Evolutionary conservation across 2,329 filamentous ascomycete genomes (phyloP), one percentile per base, ranked within the genome.

Genomic region (Calonectria hongkongensis): DNA sequence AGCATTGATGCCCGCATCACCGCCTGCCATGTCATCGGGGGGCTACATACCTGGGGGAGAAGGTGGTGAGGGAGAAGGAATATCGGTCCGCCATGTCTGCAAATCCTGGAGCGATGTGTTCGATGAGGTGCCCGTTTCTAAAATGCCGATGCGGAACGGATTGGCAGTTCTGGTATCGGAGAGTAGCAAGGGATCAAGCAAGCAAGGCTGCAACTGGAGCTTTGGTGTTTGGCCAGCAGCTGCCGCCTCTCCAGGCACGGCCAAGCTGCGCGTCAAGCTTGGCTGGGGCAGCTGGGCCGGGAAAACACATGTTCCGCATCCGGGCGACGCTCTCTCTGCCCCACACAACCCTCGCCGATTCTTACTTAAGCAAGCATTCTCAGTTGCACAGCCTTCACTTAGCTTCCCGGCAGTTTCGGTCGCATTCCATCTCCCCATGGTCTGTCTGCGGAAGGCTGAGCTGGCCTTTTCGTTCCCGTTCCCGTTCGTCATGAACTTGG

Each of bases 51-150:
- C 96, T 99, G 85, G 97, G 97, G 83, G 97, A 98, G 93, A 99
- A 99, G 78, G 97, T 99, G 77, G 97, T 99, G 85, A 99, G 91
- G 73, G 97, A 99, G 92, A 99, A 99, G 69, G 96, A 98, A 88
- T 99, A 99, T 89, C 97, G 92, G 87, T 99, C 97, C 83, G 97
- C 96, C 96, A 99, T 99, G 84, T 78, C 88, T 82, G 81, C 74
- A 76, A 65, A 33, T 73, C 48, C 68, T 74, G 39, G 45, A 66
- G 47, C 45, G 50, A 66, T 60, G 39, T 68, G 50, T 43, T 75
- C 16, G 50, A 33, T 69, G 43, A 64, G 60, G 63, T 68, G 63
- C 72, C 66, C 71, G 47, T 60, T 21, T 66, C 50, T 71, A 50
- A 71, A 74, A 63, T 68, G 71, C 66, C 60, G 63, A 71, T 64